Base-by-base conservation (phyloP, 805 yeast species). In the Metahyphopichia silvanorum region DNA sequence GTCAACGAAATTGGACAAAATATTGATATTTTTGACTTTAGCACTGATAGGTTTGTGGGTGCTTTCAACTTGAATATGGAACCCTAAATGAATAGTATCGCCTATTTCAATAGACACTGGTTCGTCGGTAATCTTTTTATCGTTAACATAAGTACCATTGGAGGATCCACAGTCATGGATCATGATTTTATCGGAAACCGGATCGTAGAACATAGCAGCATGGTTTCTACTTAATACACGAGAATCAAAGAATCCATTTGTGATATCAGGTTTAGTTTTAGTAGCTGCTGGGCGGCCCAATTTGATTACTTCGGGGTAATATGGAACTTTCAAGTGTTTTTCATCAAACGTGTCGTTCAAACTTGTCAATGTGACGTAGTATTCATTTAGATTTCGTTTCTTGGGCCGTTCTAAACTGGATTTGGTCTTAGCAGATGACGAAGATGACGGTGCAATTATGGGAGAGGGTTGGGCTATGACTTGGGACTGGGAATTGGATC, bases 211-310 rank as follows among this genome's bases (percentile, higher is more conserved):
- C 41, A 93, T 63, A 48, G 86, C 91, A 0, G 99, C 99, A 60
- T 93, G 99, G 51, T 86, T 93, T 43, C 99, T 69, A 13, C 94
- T 82, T 28, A 93, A 71, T 8, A 94, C 98, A 18, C 98, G 69
- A 8, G 96, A 86, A 60, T 93, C 98, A 52, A 93, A 93, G 55
- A 75, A 89, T 1, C 98, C 98, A 54, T 94, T 94, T 22, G 84
- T 81, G 2, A 85, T 66, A 40, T 71, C 76, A 22, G 77, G 77
- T 35, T 70, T 68, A 28, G 71, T 66, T 40, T 70, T 72, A 3
- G 85, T 68, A 42, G 82, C 84, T 12, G 85, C 81, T 29, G 95
- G 98, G 34, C 99, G 74, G 1, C 99, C 99, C 16, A 93, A 67
- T 52, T 86, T 86, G 32, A 89, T 61, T 3, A 86, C 79, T 10